phyloP scores from a whole-genome alignment of 441 rosid species.

The Dalechampia spathulata region DNA sequence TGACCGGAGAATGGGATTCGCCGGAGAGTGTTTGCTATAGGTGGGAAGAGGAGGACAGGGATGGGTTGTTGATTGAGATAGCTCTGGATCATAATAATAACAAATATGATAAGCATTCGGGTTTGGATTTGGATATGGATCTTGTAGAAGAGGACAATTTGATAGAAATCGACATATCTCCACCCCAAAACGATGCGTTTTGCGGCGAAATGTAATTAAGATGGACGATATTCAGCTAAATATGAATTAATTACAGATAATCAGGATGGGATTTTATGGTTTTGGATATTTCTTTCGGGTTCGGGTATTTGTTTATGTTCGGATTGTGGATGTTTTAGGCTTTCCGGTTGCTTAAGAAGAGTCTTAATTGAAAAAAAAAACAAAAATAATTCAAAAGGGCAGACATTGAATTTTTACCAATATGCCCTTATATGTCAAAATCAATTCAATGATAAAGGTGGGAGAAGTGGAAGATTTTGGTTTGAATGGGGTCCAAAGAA shows the following conservation, averaged over 20 bases:
- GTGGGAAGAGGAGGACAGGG: no score
- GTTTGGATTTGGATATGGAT: constrained; percentile 29
- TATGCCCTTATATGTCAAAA: no score
- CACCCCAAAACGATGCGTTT: constrained; percentile 5
- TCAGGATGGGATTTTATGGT: neutral
- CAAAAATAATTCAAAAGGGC: constrained; percentile 2
- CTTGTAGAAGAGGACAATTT: constrained; percentile 62
- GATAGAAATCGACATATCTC: constrained; percentile 61
- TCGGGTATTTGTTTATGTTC: neutral
- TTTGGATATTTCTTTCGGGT: neutral
- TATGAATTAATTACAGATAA: neutral
- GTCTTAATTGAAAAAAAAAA: constrained; percentile 2
- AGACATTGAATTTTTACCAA: neutral
- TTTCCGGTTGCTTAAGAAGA: constrained; percentile 6
- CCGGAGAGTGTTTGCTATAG: no score
- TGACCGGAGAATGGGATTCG: constrained; percentile 25
- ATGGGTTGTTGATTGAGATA: constrained; percentile 57
- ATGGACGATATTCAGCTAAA: neutral
- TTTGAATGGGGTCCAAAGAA: constrained; percentile 1
- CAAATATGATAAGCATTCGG: constrained; percentile 12
- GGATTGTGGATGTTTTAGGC: neutral
- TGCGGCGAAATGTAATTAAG: neutral
- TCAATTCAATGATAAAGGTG: no score
- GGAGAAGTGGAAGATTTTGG: neutral
- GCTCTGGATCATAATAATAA: constrained; percentile 22